Conservation (phyloP, 148 eudicot species). For the Chenopodium formosanum region DNA sequence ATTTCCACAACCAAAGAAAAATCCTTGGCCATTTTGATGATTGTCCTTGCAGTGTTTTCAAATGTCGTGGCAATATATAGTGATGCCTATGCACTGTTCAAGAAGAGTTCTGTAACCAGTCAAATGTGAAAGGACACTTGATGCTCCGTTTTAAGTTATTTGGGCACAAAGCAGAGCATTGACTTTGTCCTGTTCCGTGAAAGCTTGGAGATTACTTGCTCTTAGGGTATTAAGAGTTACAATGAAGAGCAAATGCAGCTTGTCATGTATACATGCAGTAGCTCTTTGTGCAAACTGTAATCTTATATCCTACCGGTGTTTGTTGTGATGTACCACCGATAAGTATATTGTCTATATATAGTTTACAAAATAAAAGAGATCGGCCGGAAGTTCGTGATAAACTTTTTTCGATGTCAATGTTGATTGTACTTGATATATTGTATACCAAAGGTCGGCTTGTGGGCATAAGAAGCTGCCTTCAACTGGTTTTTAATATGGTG, state of each 20-base stretch:
- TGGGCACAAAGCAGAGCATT: constrained; percentile 1
- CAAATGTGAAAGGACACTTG: constrained; percentile 10
- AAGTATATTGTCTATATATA: background rate
- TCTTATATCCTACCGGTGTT: constrained; percentile 5
- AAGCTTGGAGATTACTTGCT: background rate
- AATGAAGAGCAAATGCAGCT: constrained; percentile 8
- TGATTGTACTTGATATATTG: background rate
- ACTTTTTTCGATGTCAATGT: background rate
- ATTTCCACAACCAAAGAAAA: constrained; percentile 54
- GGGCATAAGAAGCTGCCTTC: constrained; percentile 2
- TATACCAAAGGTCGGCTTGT: background rate
- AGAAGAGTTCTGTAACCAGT: constrained; percentile 37
- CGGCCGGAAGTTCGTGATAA: background rate
- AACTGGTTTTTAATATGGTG: background rate
- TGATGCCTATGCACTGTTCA: constrained; percentile 59
- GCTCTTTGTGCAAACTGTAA: background rate
- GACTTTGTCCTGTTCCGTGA: background rate
- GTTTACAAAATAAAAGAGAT: background rate
- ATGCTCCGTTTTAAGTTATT: background rate
- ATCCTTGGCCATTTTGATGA: constrained; percentile 57
- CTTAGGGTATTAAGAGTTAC: background rate
- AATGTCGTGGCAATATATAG: constrained; percentile 67
- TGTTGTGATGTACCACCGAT: constrained; percentile 12
- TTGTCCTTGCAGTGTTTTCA: constrained; percentile 66
- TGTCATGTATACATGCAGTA: background rate